A percentile compares a stretch with the other conserved stretches of the same genome.
Evolutionary conservation across 257 asterid genomes (phyloP).

Genomic region (Linderniella brevidens): DNA sequence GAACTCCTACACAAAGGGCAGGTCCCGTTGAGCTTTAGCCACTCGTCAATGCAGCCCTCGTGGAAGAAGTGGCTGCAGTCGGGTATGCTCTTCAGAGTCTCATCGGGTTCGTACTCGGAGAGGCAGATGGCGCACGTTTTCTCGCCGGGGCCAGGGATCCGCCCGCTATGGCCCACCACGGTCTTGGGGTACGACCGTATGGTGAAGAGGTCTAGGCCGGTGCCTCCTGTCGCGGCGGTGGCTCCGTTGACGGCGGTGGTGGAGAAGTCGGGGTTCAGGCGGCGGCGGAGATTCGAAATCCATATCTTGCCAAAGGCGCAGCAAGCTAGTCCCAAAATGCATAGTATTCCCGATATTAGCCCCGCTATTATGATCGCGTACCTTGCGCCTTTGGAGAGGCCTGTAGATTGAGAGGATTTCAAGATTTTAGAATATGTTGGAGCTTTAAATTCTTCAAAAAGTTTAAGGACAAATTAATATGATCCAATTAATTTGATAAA

Average conservation of each 20-base stretch:
- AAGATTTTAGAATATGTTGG: neutral
- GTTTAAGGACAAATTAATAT: too few relatives aligned
- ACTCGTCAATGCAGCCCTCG: slow-evolving; percentile 55
- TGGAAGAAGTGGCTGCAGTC: slow-evolving; percentile 78
- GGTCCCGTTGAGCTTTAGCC: slow-evolving; percentile 68
- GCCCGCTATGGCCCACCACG: slow-evolving; percentile 50
- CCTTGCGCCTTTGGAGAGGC: slow-evolving; percentile 52
- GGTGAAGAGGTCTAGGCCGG: slow-evolving; percentile 44
- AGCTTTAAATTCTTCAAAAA: too few relatives aligned
- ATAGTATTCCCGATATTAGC: slow-evolving; percentile 51
- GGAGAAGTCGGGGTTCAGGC: slow-evolving; percentile 13
- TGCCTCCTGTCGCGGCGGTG: slow-evolving; percentile 12
- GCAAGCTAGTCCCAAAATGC: slow-evolving; percentile 36
- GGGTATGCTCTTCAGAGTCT: slow-evolving; percentile 47
- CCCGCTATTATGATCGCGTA: slow-evolving; percentile 53
- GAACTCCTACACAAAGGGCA: slow-evolving; percentile 82
- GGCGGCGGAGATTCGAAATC: slow-evolving; percentile 8
- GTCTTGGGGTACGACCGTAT: slow-evolving; percentile 62
- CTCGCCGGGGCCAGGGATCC: slow-evolving; percentile 42
- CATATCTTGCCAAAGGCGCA: slow-evolving; percentile 22
- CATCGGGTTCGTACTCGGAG: slow-evolving; percentile 51
- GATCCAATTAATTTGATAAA: too few relatives aligned
- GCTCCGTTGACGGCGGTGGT: too few relatives aligned
- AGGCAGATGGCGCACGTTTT: slow-evolving; percentile 62
- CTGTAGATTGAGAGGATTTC: slow-evolving; percentile 13